Conservation (phyloP, 2,329 filamentous ascomycete species). For the Xylaria sp. region DNA sequence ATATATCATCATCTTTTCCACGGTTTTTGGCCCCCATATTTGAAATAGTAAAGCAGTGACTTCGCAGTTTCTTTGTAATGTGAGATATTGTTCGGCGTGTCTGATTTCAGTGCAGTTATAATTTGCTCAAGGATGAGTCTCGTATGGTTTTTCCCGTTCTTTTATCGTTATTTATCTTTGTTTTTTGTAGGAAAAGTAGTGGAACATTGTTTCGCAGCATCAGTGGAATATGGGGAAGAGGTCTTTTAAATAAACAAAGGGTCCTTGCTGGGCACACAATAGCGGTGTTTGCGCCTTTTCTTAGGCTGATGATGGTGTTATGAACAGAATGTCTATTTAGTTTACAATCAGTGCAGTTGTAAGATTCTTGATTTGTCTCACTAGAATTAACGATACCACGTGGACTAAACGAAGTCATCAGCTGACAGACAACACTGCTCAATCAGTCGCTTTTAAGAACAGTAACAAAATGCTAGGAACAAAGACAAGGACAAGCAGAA, state of each 20-base stretch:
- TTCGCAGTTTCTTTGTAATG: neutral
- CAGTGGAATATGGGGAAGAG: neutral
- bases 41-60: neutral
- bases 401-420: neutral
- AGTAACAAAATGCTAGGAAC: neutral
- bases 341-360: neutral
- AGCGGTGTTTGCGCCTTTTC: neutral
- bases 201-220: neutral
- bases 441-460: neutral
- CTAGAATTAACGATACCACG: neutral
- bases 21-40: slow-evolving; percentile 25
- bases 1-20: slow-evolving; percentile 40
- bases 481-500: neutral
- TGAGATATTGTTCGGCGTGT: neutral
- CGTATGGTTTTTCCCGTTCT: neutral
- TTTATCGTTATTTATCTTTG: neutral
- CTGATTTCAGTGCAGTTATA: neutral
- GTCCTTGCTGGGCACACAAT: neutral
- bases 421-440: neutral
- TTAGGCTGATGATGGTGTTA: neutral
- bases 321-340: neutral
- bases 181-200: neutral
- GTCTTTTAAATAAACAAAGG: neutral
- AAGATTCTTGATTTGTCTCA: neutral
- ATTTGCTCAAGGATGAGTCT: neutral